Percentiles rank a stretch among this genome's conserved stretches.
Conservation (phyloP, 2,329 filamentous ascomycete genomes). For the Mycosphaerella sp. region DNA sequence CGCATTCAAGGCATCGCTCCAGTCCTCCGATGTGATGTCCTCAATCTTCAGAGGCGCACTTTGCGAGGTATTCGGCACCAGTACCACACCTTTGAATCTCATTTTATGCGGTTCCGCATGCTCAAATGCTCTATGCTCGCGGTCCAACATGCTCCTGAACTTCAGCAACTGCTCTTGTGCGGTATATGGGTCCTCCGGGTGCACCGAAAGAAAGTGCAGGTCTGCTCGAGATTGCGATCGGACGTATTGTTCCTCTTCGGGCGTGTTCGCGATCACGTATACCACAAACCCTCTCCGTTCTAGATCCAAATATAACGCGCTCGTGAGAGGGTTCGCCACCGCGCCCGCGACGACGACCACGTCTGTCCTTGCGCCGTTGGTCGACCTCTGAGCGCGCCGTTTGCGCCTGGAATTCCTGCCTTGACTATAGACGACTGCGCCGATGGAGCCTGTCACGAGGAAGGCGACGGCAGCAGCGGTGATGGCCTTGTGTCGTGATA, state of each 20-base stretch:
- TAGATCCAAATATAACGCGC: conserved; percentile 75
- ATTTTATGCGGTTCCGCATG: conserved; percentile 70
- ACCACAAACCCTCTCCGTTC: conserved; percentile 90
- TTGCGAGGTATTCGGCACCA: conserved; percentile 74
- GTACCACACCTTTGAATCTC: conserved; percentile 68
- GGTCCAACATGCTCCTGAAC: conserved; percentile 65
- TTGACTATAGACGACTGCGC: conserved; percentile 48
- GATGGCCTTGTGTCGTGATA: conserved; percentile 63
- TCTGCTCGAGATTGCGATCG: conserved; percentile 71
- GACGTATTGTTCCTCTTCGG: conserved; percentile 76
- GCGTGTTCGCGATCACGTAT: conserved; percentile 78
- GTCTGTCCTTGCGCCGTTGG: conserved; percentile 78
- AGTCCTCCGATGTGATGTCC: conserved; percentile 73
- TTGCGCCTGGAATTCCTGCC: conserved; percentile 57
- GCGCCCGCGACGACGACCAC: conserved; percentile 87
- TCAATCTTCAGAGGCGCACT: conserved; percentile 65
- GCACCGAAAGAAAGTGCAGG: conserved; percentile 69
- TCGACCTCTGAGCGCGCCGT: conserved; percentile 69
- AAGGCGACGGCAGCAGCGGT: conserved; percentile 65
- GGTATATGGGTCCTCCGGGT: conserved; percentile 53
- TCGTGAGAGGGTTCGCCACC: conserved; percentile 73
- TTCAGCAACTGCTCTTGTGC: conserved; percentile 60
- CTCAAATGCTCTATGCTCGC: conserved; percentile 68
- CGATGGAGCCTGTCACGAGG: conserved; percentile 54
- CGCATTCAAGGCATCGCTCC: conserved; percentile 86